phyloP scores from a whole-genome alignment of 371 early-diverging fungal species.

The Actinomucor elegans region DNA sequence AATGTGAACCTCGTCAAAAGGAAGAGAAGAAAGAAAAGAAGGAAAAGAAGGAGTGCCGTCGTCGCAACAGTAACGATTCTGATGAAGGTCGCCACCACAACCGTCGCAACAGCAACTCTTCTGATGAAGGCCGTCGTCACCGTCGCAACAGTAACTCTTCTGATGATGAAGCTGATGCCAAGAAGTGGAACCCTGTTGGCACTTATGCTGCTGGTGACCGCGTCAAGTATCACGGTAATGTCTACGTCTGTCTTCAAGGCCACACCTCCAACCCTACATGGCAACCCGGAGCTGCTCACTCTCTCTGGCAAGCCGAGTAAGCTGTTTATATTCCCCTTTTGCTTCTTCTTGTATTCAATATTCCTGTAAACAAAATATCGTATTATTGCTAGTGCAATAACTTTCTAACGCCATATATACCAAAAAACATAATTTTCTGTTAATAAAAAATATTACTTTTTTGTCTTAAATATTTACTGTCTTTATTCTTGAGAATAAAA shows the following conservation, averaged over 20 bases:
- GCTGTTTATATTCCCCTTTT: neutral
- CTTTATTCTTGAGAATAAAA: too few species aligned
- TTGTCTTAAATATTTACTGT: too few species aligned
- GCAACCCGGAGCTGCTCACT: constrained; percentile 51
- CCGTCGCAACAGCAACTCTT: constrained; percentile 7
- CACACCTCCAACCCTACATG: constrained; percentile 61
- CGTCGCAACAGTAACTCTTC: constrained; percentile 6
- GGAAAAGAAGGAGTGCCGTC: constrained; percentile 1
- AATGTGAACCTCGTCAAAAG: too few species aligned
- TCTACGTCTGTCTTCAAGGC: constrained; percentile 53
- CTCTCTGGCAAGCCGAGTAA: constrained; percentile 58
- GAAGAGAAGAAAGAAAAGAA: too few species aligned
- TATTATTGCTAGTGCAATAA: too few species aligned
- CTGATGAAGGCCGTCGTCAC: neutral
- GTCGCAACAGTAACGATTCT: constrained; percentile 9
- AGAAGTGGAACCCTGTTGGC: constrained; percentile 55
- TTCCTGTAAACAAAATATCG: too few species aligned
- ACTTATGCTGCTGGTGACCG: constrained; percentile 58
- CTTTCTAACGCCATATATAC: too few species aligned
- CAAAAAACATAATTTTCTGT: too few species aligned
- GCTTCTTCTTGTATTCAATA: too few species aligned
- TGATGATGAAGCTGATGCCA: constrained; percentile 20
- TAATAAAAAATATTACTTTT: too few species aligned
- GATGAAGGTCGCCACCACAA: constrained; percentile 12
- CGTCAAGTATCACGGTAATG: constrained; percentile 53